Evolutionary conservation across 2,329 filamentous ascomycete species (phyloP), one percentile per base, ranked within the genome.

Genomic region (Orbilia quercus): DNA sequence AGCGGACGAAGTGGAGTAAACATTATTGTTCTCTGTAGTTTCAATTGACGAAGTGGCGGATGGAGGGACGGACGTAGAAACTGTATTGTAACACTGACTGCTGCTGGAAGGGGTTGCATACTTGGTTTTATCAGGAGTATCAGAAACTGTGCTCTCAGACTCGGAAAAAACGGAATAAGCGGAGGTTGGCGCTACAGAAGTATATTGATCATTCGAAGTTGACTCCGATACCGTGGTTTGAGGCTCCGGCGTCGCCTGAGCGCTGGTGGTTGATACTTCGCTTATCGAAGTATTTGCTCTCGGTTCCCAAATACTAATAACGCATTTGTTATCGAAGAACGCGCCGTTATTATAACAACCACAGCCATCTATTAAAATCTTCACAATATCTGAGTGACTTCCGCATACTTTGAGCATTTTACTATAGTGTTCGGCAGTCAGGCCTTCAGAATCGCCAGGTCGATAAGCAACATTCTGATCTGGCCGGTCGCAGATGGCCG

Each of bases 291-390:
- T 18, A 14, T 47, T 38, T 11, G 14, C 28, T 7, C 23, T 9
- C 1, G 53, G 44, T 7, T n/a, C 23, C 7, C 20, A 42, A 14
- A 66, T 14, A 0, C 44, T 51, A 20, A 66, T 58, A 2, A 22
- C 23, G 16, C 62, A 66, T 6, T 54, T 45, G 4, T 12, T 18
- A 12, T 38, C 9, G 7, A 31, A 18, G 18, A 42, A 18, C 14
- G 20, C 1, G 12, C 47, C 1, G 34, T 31, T n/a, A 20, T 6
- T n/a, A 22, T 50, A 51, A 20, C 64, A 69, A 1, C 45, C 64
- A 14, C 64, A 69, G 4, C 16, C 23, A 23, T 55, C 20, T 11
- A 28, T 28, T 1, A 70, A 57, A 12, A 16, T 40, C 7, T 70
- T 42, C 25, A 50, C 18, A 12, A 60, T 22, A 16, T 53, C 42